Evolutionary conservation across 805 yeast genomes (phyloP), one percentile per base, ranked within the genome.

Genomic region (Saccharomycodes ludwigii): DNA sequence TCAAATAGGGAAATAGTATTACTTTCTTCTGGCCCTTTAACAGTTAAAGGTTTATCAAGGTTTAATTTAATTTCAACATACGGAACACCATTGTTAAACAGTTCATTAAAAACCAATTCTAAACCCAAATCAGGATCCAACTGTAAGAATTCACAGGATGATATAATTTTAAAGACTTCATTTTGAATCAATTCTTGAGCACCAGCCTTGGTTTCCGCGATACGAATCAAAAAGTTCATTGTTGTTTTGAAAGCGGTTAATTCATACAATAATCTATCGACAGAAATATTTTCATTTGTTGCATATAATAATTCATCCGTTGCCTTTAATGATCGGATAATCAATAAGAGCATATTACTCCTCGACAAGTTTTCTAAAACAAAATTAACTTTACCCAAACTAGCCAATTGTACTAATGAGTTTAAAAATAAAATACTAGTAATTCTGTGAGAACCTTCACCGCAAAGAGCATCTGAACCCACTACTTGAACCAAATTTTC

Each of bases 91-190:
- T 47, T 43, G 21, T 42, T 40, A 4, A 50, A 42, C 2, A 48
- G 40, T 29, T 61, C 63, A 34, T 59, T 66, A 32, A 68, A 59
- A 3, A 58, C 50, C 30, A 76, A 49, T 29, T 66, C 72, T 29
- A 80, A 55, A 0, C 93, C 94, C 21, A 84, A 58, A 47, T 80
- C 95, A 1, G 91, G 85, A 50, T 86, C 95, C 24, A 76, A 63
- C 21, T 60, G 50, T 27, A 83, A 56, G 39, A 84, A 68, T 13
- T 56, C 56, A 24, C 77, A 70, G 9, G 68, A 60, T 34, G 63
- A 68, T 32, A 86, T 60, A 1, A 71, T 60, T 12, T 72, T 66
- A 50, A 85, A 76, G 6, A 88, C 51, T 30, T 78, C 88, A 42
- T 78, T 69, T 43, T 83, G 84, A 16, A 85, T 54, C 32, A 88